Base-by-base conservation (phyloP, 2,329 filamentous ascomycete species). In the Phialophora expanda region DNA sequence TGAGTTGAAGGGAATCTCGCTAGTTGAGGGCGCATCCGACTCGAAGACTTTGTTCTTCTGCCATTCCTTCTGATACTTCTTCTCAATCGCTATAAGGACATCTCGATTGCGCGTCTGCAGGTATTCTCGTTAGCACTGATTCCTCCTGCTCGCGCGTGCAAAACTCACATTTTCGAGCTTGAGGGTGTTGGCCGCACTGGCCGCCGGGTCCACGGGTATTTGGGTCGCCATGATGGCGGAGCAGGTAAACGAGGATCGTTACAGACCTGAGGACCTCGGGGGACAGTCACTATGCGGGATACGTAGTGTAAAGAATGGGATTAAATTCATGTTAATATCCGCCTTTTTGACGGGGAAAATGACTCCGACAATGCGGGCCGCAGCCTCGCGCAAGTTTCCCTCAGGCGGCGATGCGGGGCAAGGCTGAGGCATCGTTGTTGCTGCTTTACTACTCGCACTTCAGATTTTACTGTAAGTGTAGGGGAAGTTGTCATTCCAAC, bases 11-110 rank as follows among this genome's bases (percentile, higher is more conserved):
- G 92, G 90, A 70, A 93, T 86, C 72, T 97, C 93, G 69, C 85
- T 81, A 60, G 88, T 87, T 22, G 90, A 88, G 38, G 95, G 95
- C 26, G 95, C 93, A 79, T 98, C 84, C 73, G 89, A 85, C 79
- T 97, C 86, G 85, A 98, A 99, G 72, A 97, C 82, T 70, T 85
- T 85, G 72, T 87, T 83, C 66, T 91, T 84, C 75, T 89, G 86
- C 92, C 92, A 96, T 86, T 89, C 84, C 76, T 89, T 82, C 81
- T 98, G 94, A 80, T 96, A 97, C 77, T 93, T 93, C 82, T 95
- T 96, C 82, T 98, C 94, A 74, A 90, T 86, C 34, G 87, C 87
- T 73, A 95, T 89, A 71, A 96, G 83, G 58, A 89, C 86, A 75
- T 96, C 92, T 77, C 93, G 85, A 81, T 96, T 96, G 74, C 96